These are phyloP conservation scores for Fusarium lyarnte DNA, from an alignment of 2,329 filamentous ascomycete species.

Conservation along the genomic window DNA sequence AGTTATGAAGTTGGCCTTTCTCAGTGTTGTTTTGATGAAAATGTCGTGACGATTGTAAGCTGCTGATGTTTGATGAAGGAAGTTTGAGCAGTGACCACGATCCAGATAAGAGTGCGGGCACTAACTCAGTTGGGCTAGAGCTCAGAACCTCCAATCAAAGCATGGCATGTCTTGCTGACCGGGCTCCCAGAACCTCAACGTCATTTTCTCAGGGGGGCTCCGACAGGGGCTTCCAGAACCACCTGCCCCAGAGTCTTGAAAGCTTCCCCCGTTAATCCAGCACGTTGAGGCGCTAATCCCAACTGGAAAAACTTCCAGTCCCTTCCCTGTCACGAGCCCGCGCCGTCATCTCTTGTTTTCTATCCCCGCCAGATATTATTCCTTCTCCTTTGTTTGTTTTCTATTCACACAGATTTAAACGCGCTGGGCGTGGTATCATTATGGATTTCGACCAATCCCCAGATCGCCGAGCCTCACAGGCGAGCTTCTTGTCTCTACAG, in stretches of 20 bases:
- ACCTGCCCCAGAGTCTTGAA: slow-evolving; percentile 32
- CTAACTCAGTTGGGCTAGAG: slow-evolving; percentile 1
- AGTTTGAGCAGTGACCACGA: slow-evolving; percentile 13
- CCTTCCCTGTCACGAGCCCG: slow-evolving; percentile 23
- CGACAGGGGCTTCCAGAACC: slow-evolving; percentile 34
- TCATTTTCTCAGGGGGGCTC: slow-evolving; percentile 35
- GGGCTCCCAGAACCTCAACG: slow-evolving; percentile 31
- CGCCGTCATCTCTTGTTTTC: slow-evolving; percentile 24
- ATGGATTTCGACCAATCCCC: slow-evolving; percentile 40
- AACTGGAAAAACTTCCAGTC: slow-evolving; percentile 31
- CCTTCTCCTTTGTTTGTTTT: background rate
- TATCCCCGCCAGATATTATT: slow-evolving; percentile 28
- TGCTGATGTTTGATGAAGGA: slow-evolving; percentile 8
- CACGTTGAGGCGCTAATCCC: slow-evolving; percentile 43
- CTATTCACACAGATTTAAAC: background rate
- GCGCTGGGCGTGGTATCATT: slow-evolving; percentile 21
- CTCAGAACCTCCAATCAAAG: slow-evolving; percentile 24
- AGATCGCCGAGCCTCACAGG: slow-evolving; percentile 39
- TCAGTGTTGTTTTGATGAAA: background rate
- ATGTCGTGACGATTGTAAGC: background rate
- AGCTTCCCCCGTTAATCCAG: slow-evolving; percentile 17
- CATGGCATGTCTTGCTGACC: slow-evolving; percentile 35
- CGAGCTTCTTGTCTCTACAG: slow-evolving; percentile 69
- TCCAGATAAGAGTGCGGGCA: background rate
- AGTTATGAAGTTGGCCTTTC: background rate